These are phyloP conservation scores for Metarhizium humberi DNA, from an alignment of 2,329 filamentous ascomycete species.

Conservation along the genomic window DNA sequence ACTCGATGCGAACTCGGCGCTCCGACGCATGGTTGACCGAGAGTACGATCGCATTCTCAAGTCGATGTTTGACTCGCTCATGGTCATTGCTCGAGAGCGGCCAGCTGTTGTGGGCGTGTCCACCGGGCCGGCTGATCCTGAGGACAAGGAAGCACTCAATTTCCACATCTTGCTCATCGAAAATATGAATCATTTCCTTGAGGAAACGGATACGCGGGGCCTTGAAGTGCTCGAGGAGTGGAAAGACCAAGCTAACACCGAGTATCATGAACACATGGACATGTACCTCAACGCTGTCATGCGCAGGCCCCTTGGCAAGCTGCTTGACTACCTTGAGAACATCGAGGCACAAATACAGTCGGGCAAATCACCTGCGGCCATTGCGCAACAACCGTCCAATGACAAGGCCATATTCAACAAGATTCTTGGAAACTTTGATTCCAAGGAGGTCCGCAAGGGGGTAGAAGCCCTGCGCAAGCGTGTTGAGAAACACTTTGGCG, in stretches of 20 bases:
- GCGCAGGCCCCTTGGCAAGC: conserved; percentile 77
- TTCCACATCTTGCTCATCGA: conserved; percentile 96
- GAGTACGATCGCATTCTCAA: conserved; percentile 85
- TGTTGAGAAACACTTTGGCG: conserved; percentile 95
- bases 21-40: conserved; percentile 71
- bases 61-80: conserved; percentile 94
- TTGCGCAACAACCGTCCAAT: conserved; percentile 76
- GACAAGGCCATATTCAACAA: conserved; percentile 79
- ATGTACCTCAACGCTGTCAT: conserved; percentile 85
- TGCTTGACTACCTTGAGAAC: conserved; percentile 86
- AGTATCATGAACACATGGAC: conserved; percentile 78
- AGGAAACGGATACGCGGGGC: conserved; percentile 71
- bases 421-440: conserved; percentile 69
- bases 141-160: conserved; percentile 95
- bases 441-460: conserved; percentile 80
- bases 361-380: conserved; percentile 49
- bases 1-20: conserved; percentile 45
- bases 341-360: conserved; percentile 63
- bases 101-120: conserved; percentile 38
- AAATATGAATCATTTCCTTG: conserved; percentile 96
- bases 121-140: conserved; percentile 44
- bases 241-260: conserved; percentile 66
- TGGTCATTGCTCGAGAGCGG: conserved; percentile 77
- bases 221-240: conserved; percentile 75
- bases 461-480: conserved; percentile 82